These are phyloP conservation scores for Globisporangium spiculum DNA, from an alignment of 352 stramenopile genomes.

Conservation along the genomic window DNA sequence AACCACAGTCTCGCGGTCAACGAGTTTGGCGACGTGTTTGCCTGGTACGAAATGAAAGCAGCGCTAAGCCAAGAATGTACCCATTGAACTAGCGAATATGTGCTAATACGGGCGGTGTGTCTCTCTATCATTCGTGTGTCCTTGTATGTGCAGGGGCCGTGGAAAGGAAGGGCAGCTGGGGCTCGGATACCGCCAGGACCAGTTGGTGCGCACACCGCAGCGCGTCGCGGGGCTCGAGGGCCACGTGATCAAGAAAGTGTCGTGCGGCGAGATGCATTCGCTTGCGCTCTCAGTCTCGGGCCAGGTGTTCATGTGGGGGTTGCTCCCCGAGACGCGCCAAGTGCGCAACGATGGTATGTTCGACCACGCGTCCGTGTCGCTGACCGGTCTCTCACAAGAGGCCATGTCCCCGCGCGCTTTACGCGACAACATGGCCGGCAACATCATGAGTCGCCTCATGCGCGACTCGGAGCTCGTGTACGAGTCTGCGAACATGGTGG, in stretches of 20 bases:
- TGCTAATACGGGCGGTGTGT: not conserved
- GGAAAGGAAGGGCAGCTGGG: conserved; percentile 71
- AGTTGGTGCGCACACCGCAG: conserved; percentile 33
- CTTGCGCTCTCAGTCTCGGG: conserved; percentile 51
- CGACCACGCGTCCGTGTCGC: conserved; percentile 52
- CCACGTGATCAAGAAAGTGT: conserved; percentile 65
- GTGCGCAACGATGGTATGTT: conserved; percentile 42
- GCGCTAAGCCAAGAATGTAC: not conserved
- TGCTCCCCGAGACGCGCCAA: conserved; percentile 57
- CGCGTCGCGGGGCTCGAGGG: conserved; percentile 51
- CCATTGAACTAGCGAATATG: not conserved
- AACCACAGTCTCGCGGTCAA: conserved; percentile 76
- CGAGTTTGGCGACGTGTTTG: conserved; percentile 79
- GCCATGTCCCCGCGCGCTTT: conserved; percentile 21
- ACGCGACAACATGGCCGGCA: conserved; percentile 32
- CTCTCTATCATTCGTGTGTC: not conserved
- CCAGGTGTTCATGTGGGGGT: conserved; percentile 75
- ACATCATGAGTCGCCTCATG: conserved; percentile 60
- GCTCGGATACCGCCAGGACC: conserved; percentile 33
- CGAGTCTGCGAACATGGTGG: conserved; percentile 37
- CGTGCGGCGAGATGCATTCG: conserved; percentile 76
- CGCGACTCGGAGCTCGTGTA: conserved; percentile 69
- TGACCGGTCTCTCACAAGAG: conserved; percentile 48
- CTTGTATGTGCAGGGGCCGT: conserved; percentile 35
- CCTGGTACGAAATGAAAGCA: conserved; percentile 36